Percentiles rank a stretch among this genome's conserved stretches.
Evolutionary conservation across 768 basidiomycete species (phyloP).

Genomic region (Leccinellum albellum): DNA sequence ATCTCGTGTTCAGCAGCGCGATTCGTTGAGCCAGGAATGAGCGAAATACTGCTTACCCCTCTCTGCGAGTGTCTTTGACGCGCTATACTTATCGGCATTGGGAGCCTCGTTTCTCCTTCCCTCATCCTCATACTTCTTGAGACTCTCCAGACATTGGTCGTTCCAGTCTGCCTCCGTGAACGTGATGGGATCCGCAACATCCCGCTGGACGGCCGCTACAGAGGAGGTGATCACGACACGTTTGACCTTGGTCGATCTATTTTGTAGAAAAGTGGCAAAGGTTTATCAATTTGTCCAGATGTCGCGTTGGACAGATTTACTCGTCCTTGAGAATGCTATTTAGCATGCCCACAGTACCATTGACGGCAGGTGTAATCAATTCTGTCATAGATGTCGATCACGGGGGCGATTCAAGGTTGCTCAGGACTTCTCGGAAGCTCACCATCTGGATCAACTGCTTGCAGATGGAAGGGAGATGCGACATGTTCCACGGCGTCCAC

Average conservation of each 20-base stretch:
- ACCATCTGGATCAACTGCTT: conserved; percentile 44
- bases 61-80: conserved; percentile 67
- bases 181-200: conserved; percentile 21
- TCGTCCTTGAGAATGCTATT: conserved; percentile 53
- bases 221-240: conserved; percentile 71
- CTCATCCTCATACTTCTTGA: conserved; percentile 43
- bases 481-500: conserved; percentile 71
- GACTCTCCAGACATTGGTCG: conserved; percentile 35
- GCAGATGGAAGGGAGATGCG: conserved; percentile 57
- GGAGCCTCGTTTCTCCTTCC: conserved; percentile 41
- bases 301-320: conserved; percentile 26
- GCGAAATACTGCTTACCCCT: conserved; percentile 32
- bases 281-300: neutral
- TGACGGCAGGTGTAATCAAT: conserved; percentile 65
- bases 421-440: neutral
- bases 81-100: conserved; percentile 43
- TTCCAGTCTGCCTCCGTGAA: conserved; percentile 45
- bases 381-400: conserved; percentile 34
- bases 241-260: conserved; percentile 44
- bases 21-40: neutral
- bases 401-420: neutral
- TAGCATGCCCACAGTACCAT: conserved; percentile 64
- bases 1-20: neutral
- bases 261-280: neutral
- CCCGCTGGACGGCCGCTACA: conserved; percentile 42